A percentile compares a stretch with the other conserved stretches of the same genome.
phyloP scores from a whole-genome alignment of 352 stramenopile species.

The Globisporangium orthogonon region DNA sequence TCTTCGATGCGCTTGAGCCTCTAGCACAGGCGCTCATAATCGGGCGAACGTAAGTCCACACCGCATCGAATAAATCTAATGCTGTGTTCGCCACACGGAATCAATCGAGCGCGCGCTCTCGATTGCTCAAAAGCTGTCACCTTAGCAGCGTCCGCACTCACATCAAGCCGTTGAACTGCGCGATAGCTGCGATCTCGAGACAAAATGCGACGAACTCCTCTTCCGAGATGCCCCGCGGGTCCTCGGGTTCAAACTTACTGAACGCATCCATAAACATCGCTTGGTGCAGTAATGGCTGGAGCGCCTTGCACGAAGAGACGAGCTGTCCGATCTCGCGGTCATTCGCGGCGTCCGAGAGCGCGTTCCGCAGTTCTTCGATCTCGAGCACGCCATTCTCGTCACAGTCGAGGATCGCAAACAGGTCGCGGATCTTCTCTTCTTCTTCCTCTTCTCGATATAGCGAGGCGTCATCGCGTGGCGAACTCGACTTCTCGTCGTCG shows the following conservation, averaged over 20 bases:
- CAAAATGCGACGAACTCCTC: slow-evolving; percentile 77
- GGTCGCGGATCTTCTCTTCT: slow-evolving; percentile 32
- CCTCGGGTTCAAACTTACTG: slow-evolving; percentile 42
- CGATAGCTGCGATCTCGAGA: slow-evolving; percentile 50
- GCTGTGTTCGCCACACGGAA: no score
- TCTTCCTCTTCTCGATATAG: slow-evolving; percentile 25
- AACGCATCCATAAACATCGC: slow-evolving; percentile 62
- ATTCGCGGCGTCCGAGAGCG: slow-evolving; percentile 26
- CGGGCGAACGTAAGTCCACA: background rate
- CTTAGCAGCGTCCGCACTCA: background rate
- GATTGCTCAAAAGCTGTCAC: no score
- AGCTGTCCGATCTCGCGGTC: slow-evolving; percentile 21
- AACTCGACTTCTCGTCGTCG: background rate
- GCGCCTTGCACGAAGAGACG: slow-evolving; percentile 33
- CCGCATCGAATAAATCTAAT: background rate
- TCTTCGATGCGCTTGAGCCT: slow-evolving; percentile 22
- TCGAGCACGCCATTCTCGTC: slow-evolving; percentile 58
- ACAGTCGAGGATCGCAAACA: slow-evolving; percentile 53
- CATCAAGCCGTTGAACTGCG: slow-evolving; percentile 36
- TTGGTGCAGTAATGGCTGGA: slow-evolving; percentile 57
- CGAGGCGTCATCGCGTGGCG: background rate
- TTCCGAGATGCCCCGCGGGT: slow-evolving; percentile 50
- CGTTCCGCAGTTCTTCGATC: slow-evolving; percentile 45
- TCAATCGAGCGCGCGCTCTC: no score
- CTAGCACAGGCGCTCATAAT: slow-evolving; percentile 23